phyloP scores from a whole-genome alignment of 2,329 filamentous ascomycete genomes.

The Sporothrix brunneoviolacea region DNA sequence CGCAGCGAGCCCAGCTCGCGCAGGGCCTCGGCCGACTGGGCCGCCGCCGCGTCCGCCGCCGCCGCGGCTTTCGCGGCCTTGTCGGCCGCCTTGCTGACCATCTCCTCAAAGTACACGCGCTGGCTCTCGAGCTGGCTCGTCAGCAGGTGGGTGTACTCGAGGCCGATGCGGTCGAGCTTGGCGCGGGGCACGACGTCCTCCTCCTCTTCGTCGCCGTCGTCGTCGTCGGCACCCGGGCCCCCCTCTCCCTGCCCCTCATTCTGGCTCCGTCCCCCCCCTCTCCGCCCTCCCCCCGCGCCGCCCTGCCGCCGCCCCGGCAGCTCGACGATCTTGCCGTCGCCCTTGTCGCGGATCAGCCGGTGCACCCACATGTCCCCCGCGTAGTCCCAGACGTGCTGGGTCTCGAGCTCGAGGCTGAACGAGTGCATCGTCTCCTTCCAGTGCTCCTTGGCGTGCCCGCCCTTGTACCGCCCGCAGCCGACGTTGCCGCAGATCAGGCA shows the following conservation, averaged over 20 bases:
- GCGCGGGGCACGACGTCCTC: conserved; percentile 65
- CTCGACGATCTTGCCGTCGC: conserved; percentile 86
- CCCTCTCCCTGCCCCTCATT: not conserved
- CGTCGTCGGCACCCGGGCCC: not conserved
- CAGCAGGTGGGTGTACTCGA: conserved; percentile 91
- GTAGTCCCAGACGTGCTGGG: conserved; percentile 97
- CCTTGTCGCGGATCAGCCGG: conserved; percentile 86
- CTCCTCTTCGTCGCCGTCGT: conserved; percentile 25
- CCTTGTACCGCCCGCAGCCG: conserved; percentile 90
- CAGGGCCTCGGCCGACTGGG: conserved; percentile 42
- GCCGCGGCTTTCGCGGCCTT: conserved; percentile 73
- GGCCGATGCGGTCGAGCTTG: conserved; percentile 69
- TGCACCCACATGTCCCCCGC: conserved; percentile 94
- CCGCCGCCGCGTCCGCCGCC: conserved; percentile 56
- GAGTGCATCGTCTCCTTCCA: conserved; percentile 86
- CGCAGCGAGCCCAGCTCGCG: conserved; percentile 48
- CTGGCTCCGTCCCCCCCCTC: not conserved
- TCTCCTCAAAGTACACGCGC: conserved; percentile 87
- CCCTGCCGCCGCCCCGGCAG: conserved; percentile 62
- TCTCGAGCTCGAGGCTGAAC: conserved; percentile 87
- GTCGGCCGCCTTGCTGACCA: conserved; percentile 80
- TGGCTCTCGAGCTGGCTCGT: conserved; percentile 91
- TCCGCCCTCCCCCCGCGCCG: conserved; percentile 19
- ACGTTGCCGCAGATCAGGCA: conserved; percentile 90
- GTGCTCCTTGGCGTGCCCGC: conserved; percentile 86